phyloP scores from a whole-genome alignment of 2,329 filamentous ascomycete genomes.

The Fusarium sp. region DNA sequence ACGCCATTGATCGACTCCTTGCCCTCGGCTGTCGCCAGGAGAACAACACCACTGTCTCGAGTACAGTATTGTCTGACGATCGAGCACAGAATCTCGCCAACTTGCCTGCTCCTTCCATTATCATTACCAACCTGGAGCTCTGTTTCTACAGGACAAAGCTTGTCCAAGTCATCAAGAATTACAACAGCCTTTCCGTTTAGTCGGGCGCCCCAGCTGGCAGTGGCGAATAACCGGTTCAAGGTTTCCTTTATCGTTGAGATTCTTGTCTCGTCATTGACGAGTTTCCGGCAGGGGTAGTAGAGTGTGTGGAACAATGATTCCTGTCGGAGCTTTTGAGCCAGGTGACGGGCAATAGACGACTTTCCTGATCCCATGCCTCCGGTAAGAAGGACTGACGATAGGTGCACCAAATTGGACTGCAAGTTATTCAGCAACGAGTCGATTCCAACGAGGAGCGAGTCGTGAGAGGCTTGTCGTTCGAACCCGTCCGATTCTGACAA shows the following conservation, averaged over 20 bases:
- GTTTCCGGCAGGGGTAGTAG: slow-evolving; percentile 87
- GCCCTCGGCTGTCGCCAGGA: slow-evolving; percentile 90
- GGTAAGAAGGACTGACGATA: slow-evolving; percentile 90
- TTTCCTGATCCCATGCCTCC: slow-evolving; percentile 93
- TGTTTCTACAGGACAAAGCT: slow-evolving; percentile 91
- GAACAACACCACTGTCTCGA: slow-evolving; percentile 81
- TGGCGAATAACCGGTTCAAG: slow-evolving; percentile 85
- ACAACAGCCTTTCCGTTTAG: slow-evolving; percentile 87
- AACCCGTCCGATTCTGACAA: slow-evolving; percentile 59
- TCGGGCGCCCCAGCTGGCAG: slow-evolving; percentile 90
- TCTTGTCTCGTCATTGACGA: slow-evolving; percentile 91
- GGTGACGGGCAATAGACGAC: slow-evolving; percentile 80
- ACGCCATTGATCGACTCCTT: slow-evolving; percentile 95
- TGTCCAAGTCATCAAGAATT: slow-evolving; percentile 92
- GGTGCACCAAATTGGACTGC: slow-evolving; percentile 80
- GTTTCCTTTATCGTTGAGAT: slow-evolving; percentile 93
- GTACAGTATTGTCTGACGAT: slow-evolving; percentile 88
- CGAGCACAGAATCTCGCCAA: slow-evolving; percentile 88
- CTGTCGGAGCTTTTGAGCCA: slow-evolving; percentile 79
- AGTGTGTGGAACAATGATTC: slow-evolving; percentile 83
- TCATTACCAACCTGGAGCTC: slow-evolving; percentile 94
- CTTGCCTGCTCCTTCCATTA: slow-evolving; percentile 90
- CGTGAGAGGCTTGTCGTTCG: slow-evolving; percentile 68
- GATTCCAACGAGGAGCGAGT: slow-evolving; percentile 83
- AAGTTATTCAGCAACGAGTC: slow-evolving; percentile 81